Percentiles rank a stretch among this genome's conserved stretches.
Conservation (phyloP, 164 flowering plant genomes). For the Liquidambar formosana region DNA sequence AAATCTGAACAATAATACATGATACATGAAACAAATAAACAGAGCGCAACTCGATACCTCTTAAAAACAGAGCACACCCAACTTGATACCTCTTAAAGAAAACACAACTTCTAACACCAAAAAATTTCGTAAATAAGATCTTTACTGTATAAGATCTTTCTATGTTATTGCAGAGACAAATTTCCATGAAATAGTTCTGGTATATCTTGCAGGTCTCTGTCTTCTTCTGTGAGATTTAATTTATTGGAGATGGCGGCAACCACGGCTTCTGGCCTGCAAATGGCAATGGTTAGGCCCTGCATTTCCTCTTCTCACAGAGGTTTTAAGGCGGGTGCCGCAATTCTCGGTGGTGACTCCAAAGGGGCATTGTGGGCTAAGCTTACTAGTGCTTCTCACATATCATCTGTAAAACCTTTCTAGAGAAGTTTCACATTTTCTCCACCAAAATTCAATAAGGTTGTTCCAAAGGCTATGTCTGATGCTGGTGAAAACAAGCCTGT, state of each 20-base stretch:
- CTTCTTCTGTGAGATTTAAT: slow-evolving; percentile 11
- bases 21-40: too few species aligned
- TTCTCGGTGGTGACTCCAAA: slow-evolving; percentile 24
- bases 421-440: slow-evolving; percentile 36
- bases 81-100: too few species aligned
- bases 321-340: slow-evolving; percentile 25
- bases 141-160: too few species aligned
- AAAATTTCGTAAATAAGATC: too few species aligned
- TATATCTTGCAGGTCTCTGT: slow-evolving; percentile 17
- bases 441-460: slow-evolving; percentile 27
- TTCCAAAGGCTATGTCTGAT: slow-evolving; percentile 68
- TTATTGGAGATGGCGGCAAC: slow-evolving; percentile 55
- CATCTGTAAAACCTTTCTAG: slow-evolving; percentile 35
- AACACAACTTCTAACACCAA: too few species aligned
- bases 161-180: too few species aligned
- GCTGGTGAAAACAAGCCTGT: slow-evolving; percentile 44
- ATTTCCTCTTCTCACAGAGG: slow-evolving; percentile 41
- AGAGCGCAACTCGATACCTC: too few species aligned
- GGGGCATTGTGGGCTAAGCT: slow-evolving; percentile 39
- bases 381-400: slow-evolving; percentile 38
- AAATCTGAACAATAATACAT: too few species aligned
- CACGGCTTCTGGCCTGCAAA: slow-evolving; percentile 57
- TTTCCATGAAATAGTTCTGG: too few species aligned
- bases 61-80: too few species aligned
- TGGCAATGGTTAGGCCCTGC: slow-evolving; percentile 48